phyloP scores from a whole-genome alignment of 768 basidiomycete species.

The Kwoniella pini region DNA sequence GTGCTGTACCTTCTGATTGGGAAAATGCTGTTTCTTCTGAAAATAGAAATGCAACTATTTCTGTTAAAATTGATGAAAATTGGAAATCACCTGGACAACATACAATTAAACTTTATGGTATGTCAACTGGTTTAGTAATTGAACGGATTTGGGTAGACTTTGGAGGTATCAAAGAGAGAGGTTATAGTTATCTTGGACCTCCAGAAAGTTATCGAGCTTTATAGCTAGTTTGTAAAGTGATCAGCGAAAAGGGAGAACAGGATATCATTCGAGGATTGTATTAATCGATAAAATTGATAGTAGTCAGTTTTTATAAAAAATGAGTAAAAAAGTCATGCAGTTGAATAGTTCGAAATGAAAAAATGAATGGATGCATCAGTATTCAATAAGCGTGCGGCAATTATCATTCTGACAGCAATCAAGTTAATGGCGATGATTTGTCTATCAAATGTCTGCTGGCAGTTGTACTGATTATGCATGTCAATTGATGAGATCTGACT shows the following conservation, averaged over 20 bases:
- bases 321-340: no score
- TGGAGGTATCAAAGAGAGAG: constrained; percentile 35
- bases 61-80: constrained; percentile 7
- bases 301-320: no score
- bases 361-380: no score
- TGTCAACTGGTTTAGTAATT: constrained; percentile 43
- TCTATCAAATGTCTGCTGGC: no score
- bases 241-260: no score
- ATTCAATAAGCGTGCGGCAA: no score
- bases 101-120: constrained; percentile 38
- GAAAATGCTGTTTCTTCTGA: constrained; percentile 34
- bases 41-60: constrained; percentile 36
- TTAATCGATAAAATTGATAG: no score
- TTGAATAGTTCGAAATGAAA: no score
- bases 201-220: constrained; percentile 33
- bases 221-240: neutral
- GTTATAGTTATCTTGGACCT: constrained; percentile 42
- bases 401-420: no score
- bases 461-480: no score
- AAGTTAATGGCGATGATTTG: no score
- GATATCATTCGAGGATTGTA: constrained; percentile 1
- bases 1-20: constrained; percentile 45
- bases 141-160: constrained; percentile 44
- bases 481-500: no score
- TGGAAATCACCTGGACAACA: constrained; percentile 23